Conservation (phyloP, 257 asterid genomes). For the Oldenlandia corymbosa region DNA sequence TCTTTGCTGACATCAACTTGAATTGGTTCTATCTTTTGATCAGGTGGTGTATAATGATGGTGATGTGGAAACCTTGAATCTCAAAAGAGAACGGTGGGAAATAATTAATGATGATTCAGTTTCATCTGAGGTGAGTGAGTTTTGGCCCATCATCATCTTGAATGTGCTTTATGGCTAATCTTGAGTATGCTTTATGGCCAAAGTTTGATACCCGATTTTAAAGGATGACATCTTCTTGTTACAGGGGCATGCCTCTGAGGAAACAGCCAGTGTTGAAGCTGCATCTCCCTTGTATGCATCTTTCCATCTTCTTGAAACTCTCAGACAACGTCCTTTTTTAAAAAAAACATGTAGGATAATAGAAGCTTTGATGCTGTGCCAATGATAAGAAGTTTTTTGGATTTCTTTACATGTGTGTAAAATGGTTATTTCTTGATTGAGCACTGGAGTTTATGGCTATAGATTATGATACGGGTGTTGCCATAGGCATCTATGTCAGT, state of each 20-base stretch:
- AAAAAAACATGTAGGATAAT: no score
- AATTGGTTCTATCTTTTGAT: conserved; percentile 9
- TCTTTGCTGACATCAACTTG: conserved; percentile 5
- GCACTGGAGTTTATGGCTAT: neutral
- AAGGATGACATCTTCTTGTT: conserved; percentile 15
- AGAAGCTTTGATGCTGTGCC: no score
- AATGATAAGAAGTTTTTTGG: no score
- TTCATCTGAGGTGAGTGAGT: conserved; percentile 46
- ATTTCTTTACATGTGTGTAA: no score
- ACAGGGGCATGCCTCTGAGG: conserved; percentile 58
- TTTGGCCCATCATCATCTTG: conserved; percentile 7
- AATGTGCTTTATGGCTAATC: conserved; percentile 16
- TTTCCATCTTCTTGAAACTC: neutral
- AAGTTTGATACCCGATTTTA: conserved; percentile 2
- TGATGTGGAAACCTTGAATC: conserved; percentile 64
- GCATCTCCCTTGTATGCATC: conserved; percentile 50
- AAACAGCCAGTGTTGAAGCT: conserved; percentile 49
- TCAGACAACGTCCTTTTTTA: no score
- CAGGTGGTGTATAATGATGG: conserved; percentile 81
- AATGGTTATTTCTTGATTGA: neutral
- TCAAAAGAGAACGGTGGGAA: conserved; percentile 54
- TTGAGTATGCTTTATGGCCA: conserved; percentile 17
- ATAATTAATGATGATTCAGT: conserved; percentile 38
- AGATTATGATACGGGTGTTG: neutral
- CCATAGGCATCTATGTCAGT: neutral